Conservation (phyloP, 441 rosid genomes). For the Breynia disticha region DNA sequence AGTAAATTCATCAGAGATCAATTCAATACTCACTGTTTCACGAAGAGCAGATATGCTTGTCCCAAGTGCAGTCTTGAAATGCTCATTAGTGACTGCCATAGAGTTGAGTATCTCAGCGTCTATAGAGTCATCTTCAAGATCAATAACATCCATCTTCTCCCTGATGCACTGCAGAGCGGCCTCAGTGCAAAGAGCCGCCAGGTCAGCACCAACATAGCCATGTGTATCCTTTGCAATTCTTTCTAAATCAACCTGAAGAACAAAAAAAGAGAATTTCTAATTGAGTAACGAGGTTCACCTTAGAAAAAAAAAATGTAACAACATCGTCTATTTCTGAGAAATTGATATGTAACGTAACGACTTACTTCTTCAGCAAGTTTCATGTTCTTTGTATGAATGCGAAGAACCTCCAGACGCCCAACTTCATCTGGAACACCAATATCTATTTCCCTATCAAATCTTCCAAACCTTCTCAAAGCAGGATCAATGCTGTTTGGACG, state of each 20-base stretch:
- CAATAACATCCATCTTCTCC: constrained; percentile 76
- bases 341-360: background rate
- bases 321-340: background rate
- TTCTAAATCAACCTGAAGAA: constrained; percentile 48
- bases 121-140: constrained; percentile 62
- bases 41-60: constrained; percentile 75
- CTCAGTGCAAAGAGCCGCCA: constrained; percentile 72
- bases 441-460: constrained; percentile 56
- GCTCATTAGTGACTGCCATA: constrained; percentile 67
- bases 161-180: constrained; percentile 69
- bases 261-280: background rate
- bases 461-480: constrained; percentile 50
- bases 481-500: constrained; percentile 51
- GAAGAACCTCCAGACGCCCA: constrained; percentile 49
- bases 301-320: background rate
- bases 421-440: constrained; percentile 69
- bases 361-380: constrained; percentile 52
- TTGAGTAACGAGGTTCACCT: background rate
- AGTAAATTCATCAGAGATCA: background rate
- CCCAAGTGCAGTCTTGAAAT: constrained; percentile 68
- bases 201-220: constrained; percentile 72
- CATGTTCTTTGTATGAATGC: constrained; percentile 56
- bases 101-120: constrained; percentile 74
- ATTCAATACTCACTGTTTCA: constrained; percentile 46
- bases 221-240: constrained; percentile 60